Conservation (phyloP, 805 yeast species). For the Yarrowia sp. region DNA sequence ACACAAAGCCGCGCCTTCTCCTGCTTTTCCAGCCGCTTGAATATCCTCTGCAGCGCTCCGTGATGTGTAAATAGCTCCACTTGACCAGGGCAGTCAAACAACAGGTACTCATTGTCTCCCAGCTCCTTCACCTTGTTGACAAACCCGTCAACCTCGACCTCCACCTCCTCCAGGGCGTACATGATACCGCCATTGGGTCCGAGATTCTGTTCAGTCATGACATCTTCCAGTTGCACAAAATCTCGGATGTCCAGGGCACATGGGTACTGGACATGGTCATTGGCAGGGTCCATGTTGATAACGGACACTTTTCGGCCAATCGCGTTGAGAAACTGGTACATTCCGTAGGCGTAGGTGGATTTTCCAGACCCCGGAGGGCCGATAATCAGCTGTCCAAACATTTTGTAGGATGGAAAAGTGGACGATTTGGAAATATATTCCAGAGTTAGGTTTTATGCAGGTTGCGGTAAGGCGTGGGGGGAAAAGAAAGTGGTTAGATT, state of each 20-base stretch:
- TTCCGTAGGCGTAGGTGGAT: constrained; percentile 91
- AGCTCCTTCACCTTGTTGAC: constrained; percentile 63
- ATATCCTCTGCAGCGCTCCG: constrained; percentile 71
- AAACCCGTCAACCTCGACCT: constrained; percentile 65
- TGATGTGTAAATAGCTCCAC: constrained; percentile 94
- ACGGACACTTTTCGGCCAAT: constrained; percentile 90
- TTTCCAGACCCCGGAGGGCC: constrained; percentile 99
- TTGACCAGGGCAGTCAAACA: constrained; percentile 96
- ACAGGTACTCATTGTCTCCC: constrained; percentile 65
- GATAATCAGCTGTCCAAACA: constrained; percentile 84
- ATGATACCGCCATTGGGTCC: constrained; percentile 94
- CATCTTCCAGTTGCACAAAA: constrained; percentile 74
- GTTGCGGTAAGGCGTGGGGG: constrained; percentile 4
- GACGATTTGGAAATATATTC: background rate
- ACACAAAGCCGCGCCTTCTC: constrained; percentile 72
- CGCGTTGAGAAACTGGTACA: constrained; percentile 89
- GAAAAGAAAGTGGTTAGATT: background rate
- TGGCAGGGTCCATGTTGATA: constrained; percentile 91
- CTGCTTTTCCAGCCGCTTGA: constrained; percentile 66
- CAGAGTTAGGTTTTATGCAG: constrained; percentile 3
- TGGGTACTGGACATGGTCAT: constrained; percentile 72
- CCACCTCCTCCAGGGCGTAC: constrained; percentile 76
- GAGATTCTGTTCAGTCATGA: constrained; percentile 71
- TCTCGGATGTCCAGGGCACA: constrained; percentile 81
- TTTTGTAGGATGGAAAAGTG: background rate